These are phyloP conservation scores for Termitomyces sp. DNA, from an alignment of 768 basidiomycete genomes.

Conservation along the genomic window DNA sequence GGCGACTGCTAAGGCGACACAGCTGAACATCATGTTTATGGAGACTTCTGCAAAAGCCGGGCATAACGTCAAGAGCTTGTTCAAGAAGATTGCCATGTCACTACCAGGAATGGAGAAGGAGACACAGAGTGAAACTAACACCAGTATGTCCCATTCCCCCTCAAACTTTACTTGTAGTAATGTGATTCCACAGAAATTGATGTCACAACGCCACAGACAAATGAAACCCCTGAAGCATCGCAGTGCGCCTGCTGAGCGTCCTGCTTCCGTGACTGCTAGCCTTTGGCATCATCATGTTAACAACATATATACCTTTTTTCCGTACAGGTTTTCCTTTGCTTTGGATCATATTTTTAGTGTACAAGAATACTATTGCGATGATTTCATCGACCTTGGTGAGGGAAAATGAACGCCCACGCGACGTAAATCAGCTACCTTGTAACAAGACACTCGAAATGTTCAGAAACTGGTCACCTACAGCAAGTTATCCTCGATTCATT, in stretches of 20 bases:
- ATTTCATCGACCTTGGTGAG: not conserved
- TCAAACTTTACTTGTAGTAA: slow-evolving; percentile 5
- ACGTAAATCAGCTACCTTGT: not conserved
- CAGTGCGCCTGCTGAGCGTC: slow-evolving; percentile 68
- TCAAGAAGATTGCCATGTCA: slow-evolving; percentile 99
- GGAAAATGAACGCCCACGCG: not conserved
- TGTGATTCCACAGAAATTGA: slow-evolving; percentile 68
- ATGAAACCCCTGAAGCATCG: slow-evolving; percentile 81
- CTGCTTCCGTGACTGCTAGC: slow-evolving; percentile 9
- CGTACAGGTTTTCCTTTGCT: slow-evolving; percentile 6
- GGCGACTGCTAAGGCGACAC: slow-evolving; percentile 85
- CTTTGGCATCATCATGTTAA: slow-evolving; percentile 12
- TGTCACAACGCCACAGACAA: slow-evolving; percentile 66
- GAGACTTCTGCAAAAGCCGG: slow-evolving; percentile 99
- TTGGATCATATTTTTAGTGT: slow-evolving; percentile 17
- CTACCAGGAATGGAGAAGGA: slow-evolving; percentile 95
- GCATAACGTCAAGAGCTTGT: slow-evolving; percentile 97
- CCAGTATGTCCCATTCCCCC: slow-evolving; percentile 32
- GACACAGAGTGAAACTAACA: slow-evolving; percentile 50
- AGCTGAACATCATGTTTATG: slow-evolving; percentile 96
- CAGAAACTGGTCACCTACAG: not conserved
- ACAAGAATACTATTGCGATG: slow-evolving; percentile 13
- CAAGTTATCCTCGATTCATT: slow-evolving; percentile 82
- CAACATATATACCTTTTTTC: slow-evolving; percentile 16
- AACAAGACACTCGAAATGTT: not conserved